Evolutionary conservation across 768 basidiomycete genomes (phyloP), one percentile per base, ranked within the genome.

Genomic region (Kwoniella sp.): DNA sequence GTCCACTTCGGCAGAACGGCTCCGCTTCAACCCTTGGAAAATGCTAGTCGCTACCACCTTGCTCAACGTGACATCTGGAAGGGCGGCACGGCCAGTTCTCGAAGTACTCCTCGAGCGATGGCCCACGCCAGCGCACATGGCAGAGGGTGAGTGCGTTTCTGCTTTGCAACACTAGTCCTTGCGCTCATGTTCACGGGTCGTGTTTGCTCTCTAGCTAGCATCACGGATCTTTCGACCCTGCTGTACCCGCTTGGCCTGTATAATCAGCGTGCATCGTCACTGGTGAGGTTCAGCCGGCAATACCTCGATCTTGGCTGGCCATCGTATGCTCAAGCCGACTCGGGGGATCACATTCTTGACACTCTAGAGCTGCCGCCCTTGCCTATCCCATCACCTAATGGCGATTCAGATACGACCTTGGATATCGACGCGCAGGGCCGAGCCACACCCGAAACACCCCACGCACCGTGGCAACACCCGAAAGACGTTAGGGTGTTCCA

Each of bases 31-130:
- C 36, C 83, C 84, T 5, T 87, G 85, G 84, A 85, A 82, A 67
- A 69, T 88, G 29, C 76, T 88, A 6, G 77, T 87, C 17, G 83
- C 82, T 1, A 81, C 81, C 5, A 82, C 79, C 29, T 75, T 88
- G 5, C 79, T 88, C 17, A 88, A 88, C 63, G 83, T 84, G 65
- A 86, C 87, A 0, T 73, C 80, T 0, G 85, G 83, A 12, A 80
- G 78, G 60, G 71, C 78, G 12, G 83, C 85, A 8, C 78, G 85
- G 27, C 87, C 86, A 2, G 76, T 84, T 12, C 85, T 86, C 62
- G 81, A 79, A 78, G 69, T 75, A 19, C 75, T 88, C 23, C 63
- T 86, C 14, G 53, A 69, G 5, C 77, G 71, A 19, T 88, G 84
- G 82, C 80, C 82, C 2, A 83, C 79, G 0, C 79, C 86, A 8